Evolutionary conservation across 2,329 filamentous ascomycete genomes (phyloP), one percentile per base, ranked within the genome.

Genomic region (Atkinsonella texensis): DNA sequence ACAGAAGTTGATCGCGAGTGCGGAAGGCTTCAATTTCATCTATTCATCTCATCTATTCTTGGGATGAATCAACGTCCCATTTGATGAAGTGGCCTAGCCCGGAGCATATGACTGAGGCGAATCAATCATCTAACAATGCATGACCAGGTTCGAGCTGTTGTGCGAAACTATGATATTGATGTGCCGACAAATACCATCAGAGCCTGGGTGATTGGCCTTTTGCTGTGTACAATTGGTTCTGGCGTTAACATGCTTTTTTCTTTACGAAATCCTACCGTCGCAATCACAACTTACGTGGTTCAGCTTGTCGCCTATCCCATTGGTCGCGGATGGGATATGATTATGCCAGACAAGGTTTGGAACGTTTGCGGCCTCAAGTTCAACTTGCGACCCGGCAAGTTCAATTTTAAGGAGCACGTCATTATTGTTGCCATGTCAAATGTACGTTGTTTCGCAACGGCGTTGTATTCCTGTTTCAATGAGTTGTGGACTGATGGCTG

Each of bases 391-490:
- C 72, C 78, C 0, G 77, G 77, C 17, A 74, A 71, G 18, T 82
- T 81, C 66, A 82, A 80, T 64, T 75, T 74, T 63, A 82, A 81
- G 66, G 79, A 82, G 60, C 78, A 81, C 59, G 75, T 79, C 48
- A 67, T 81, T 40, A 79, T 81, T 57, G 77, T 80, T 23, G 75
- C 79, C 62, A 83, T 83, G 79, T 80, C 79, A 2, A 81, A 81
- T 62, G 79, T 80, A 58, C 67, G 76, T 65, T 49, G 23, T 31
- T 31, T 20, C 11, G 13, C 11, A 38, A 46, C 9, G 45, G 8
- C 32, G 10, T n/a, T 31, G 2, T n/a, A 41, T 18, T 15, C 11
- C 18, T 41, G 8, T n/a, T 3, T 3, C 39, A 11, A 10, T 17
- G n/a, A 4, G 0, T 41, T 41, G 39, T 28, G 28, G 40, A 9